Evolutionary conservation across 2,329 filamentous ascomycete genomes (phyloP), one percentile per base, ranked within the genome.

Genomic region (Aspergillus viridinutans): DNA sequence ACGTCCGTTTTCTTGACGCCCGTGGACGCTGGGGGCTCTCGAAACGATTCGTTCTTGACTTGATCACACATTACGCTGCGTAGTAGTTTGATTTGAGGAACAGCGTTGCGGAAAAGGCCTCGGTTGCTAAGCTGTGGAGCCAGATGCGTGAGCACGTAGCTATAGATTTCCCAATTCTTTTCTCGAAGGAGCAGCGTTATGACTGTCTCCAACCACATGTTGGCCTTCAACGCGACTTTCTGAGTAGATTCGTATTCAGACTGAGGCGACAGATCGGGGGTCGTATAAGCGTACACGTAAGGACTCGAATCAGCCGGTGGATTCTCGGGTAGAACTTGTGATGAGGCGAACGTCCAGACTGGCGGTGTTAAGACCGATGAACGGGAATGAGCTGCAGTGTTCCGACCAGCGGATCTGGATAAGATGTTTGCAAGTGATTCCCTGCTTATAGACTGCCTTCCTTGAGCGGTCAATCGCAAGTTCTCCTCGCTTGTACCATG

Each of bases 111-210:
- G 70, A 97, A 97, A 14, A 97, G 80, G 12, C 90, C 87, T 68
- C 94, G 91, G 65, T 99, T 99, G 72, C 88, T 90, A 23, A 99
- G 80, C 67, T 97, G 93, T 28, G 90, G 88, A 1, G 91, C 90
- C 9, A 97, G 78, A 71, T 96, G 90, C 5, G 91, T 89, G 29
- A 99, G 79, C 20, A 93, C 83, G 69, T 93, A 97, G 73, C 90
- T 93, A 78, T 96, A 96, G 1, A 96, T 80, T 70, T 97, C 92
- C 92, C 93, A 97, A 60, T 94, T 88, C 50, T 85, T 84, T 43
- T 88, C 89, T 55, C 86, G 82, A 62, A 89, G 85, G 47, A 96
- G 76, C n/a, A 94, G 77, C n/a, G 81, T 80, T 26, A 90, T 83
- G 40, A 95, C 80, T 10, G 86, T 81, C 61, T 92, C 89, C n/a